Percentiles rank a stretch among this genome's conserved stretches.
Evolutionary conservation across 305 asterid genomes (phyloP).

Genomic region (Fraxinus ornus): DNA sequence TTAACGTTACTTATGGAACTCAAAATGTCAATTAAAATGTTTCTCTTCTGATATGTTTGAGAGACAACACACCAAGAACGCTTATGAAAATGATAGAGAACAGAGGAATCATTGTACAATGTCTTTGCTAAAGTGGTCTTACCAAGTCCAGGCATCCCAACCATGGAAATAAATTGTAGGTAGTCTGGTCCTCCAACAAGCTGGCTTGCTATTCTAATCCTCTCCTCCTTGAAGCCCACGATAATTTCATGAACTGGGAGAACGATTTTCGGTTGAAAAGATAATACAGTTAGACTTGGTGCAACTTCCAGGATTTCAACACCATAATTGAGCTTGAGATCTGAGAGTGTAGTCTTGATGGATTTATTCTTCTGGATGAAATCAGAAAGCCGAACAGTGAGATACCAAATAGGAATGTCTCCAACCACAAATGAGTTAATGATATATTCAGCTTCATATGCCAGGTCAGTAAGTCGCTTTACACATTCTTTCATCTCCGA

Average conservation of each 20-base stretch:
- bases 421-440: not conserved
- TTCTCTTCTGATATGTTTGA: not conserved
- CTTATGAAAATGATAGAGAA: not conserved
- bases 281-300: not conserved
- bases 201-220: not conserved
- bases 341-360: not conserved
- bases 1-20: not conserved
- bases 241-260: not conserved
- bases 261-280: not conserved
- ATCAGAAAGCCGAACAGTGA: not conserved
- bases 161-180: slow-evolving; percentile 9
- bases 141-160: slow-evolving; percentile 25
- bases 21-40: not conserved
- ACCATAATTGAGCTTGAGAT: not conserved
- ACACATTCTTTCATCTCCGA: not conserved
- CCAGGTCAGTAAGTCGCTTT: not conserved
- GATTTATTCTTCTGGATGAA: not conserved
- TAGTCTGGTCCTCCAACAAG: not conserved
- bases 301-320: not conserved
- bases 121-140: slow-evolving; percentile 7
- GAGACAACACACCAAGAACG: not conserved
- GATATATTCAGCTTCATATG: not conserved
- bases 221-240: not conserved
- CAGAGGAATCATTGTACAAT: not conserved
- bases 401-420: not conserved